Base-by-base conservation (phyloP, 2,329 filamentous ascomycete genomes). In the Pseudocercospora fijiensis region DNA sequence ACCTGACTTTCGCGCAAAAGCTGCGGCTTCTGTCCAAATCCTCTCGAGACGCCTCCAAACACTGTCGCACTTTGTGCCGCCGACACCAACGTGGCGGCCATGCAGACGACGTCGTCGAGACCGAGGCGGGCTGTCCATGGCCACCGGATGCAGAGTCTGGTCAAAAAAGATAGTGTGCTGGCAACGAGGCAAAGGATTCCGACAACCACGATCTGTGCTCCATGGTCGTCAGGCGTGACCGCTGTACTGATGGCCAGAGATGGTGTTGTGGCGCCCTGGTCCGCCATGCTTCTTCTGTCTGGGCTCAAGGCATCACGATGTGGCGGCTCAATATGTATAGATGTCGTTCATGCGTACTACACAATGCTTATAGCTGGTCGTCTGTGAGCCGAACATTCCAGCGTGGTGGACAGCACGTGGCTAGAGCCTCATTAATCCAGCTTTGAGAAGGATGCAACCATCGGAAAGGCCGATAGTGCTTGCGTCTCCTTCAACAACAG, bases 151-250 rank as follows among this genome's bases (percentile, higher is more conserved):
- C 24, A 27, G 9, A 64, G 52, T 16, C 62, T 41, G 8, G 30
- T 57, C 56, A 53, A 16, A 22, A 59, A 20, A 41, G 53, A 28
- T 37, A 64, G 20, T 3, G 62, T 20, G 13, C 58, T 64, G 16
- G 63, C 66, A n/a, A 64, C 59, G 37, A 70, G 62, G 26, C 66
- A 65, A 7, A 68, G 58, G 22, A 62, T 61, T 5, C 57, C 62
- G 16, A 66, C 47, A 1, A 67, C 62, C 24, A 65, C 45, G 20
- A 69, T 45, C 20, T 65, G 37, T 10, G 55, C 49, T 13, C 66
- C 64, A 24, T 65, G 66, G 10, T 67, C 62, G 51, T 53, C 26
- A 3, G 27, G 22, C 22, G 58, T 69, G 30, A 69, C 41, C 11
- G 63, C 66, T 16, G 62, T 67, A 58, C 66, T 70, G 27, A 64